Conservation (phyloP, 331 rosid genomes). For the Malus hybrid region DNA sequence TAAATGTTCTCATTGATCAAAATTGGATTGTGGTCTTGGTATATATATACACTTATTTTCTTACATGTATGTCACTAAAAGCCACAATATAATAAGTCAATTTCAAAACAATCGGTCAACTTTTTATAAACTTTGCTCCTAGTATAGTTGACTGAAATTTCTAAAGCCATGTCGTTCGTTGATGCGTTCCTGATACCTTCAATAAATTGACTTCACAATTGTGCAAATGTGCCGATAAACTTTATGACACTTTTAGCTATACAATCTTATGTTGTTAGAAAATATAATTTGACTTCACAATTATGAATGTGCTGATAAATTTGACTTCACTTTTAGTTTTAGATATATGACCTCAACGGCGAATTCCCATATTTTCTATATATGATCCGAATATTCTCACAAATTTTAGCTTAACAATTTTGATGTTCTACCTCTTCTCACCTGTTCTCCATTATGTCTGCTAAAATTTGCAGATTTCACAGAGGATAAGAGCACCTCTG, state of each 20-base stretch:
- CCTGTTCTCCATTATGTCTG: not conserved
- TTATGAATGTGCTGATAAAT: not conserved
- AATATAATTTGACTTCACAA: not conserved
- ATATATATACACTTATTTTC: not conserved
- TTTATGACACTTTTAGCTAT: not conserved
- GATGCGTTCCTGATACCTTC: not conserved
- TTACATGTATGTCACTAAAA: not conserved
- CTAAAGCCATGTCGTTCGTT: no score
- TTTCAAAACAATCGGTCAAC: not conserved
- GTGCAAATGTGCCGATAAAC: not conserved
- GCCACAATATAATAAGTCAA: not conserved
- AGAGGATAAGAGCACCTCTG: slow-evolving; percentile 55
- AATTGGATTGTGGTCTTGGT: not conserved
- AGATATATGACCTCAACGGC: not conserved
- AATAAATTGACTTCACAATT: not conserved
- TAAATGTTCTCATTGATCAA: not conserved
- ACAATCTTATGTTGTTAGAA: not conserved
- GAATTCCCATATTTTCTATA: not conserved
- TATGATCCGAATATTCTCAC: not conserved
- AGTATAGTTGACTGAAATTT: not conserved
- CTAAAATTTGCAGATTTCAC: slow-evolving; percentile 35
- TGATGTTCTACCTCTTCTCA: not conserved
- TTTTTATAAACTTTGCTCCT: not conserved
- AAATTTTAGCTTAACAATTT: not conserved
- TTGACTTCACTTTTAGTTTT: not conserved